Percentiles rank a stretch among this genome's conserved stretches.
Evolutionary conservation across 2,329 filamentous ascomycete genomes (phyloP).

Genomic region (Aspergillus glaucus): DNA sequence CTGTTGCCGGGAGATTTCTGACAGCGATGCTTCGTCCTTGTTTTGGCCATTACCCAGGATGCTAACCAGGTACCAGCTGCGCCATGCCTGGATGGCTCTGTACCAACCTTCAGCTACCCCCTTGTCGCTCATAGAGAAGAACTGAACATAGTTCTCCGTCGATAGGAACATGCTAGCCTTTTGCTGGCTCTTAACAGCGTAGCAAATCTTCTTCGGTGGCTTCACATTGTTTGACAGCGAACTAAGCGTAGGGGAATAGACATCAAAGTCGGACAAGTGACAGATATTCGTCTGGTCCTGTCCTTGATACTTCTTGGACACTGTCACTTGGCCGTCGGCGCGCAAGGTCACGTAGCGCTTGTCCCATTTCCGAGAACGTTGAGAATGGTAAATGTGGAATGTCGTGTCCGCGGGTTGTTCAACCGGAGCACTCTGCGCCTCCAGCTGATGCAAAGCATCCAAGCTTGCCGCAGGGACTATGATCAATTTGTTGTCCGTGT

Average conservation of each 20-base stretch:
- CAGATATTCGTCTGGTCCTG: slow-evolving; percentile 68
- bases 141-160: slow-evolving; percentile 83
- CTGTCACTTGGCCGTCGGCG: slow-evolving; percentile 62
- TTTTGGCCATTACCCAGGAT: slow-evolving; percentile 55
- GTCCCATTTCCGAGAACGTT: slow-evolving; percentile 77
- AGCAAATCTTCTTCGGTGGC: slow-evolving; percentile 78
- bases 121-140: slow-evolving; percentile 75
- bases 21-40: slow-evolving; percentile 12
- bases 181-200: slow-evolving; percentile 86
- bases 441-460: slow-evolving; percentile 43
- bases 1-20: slow-evolving; percentile 11
- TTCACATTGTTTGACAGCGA: slow-evolving; percentile 66
- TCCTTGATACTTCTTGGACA: slow-evolving; percentile 64
- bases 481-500: slow-evolving; percentile 67
- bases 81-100: slow-evolving; percentile 68
- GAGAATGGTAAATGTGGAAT: slow-evolving; percentile 72
- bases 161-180: slow-evolving; percentile 77
- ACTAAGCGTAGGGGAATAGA: slow-evolving; percentile 69
- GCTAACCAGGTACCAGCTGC: slow-evolving; percentile 85
- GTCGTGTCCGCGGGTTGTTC: slow-evolving; percentile 60
- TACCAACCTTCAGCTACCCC: slow-evolving; percentile 63
- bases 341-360: slow-evolving; percentile 74
- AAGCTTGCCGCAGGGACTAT: slow-evolving; percentile 58
- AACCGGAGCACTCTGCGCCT: slow-evolving; percentile 57
- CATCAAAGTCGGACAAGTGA: slow-evolving; percentile 86